These are phyloP conservation scores for Phytophthora pistaciae DNA, from an alignment of 352 stramenopile genomes.

Conservation along the genomic window DNA sequence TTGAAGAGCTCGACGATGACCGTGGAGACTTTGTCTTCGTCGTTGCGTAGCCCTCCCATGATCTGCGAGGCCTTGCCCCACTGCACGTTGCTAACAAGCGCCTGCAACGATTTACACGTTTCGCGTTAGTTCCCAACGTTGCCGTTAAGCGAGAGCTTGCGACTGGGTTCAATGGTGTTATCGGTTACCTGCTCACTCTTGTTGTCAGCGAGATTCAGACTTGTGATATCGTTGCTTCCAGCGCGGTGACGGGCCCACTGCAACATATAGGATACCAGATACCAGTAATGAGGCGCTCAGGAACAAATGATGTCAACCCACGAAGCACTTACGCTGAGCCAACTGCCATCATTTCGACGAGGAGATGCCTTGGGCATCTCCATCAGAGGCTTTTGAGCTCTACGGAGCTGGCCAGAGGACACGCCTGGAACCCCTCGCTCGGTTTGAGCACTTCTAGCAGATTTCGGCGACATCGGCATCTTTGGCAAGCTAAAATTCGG, in stretches of 20 bases:
- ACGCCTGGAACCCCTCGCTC: conserved; percentile 29
- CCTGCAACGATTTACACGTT: conserved; percentile 10
- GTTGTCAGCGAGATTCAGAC: conserved; percentile 27
- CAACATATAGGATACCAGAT: conserved; percentile 6
- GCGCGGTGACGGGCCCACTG: conserved; percentile 66
- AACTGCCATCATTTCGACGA: conserved; percentile 31
- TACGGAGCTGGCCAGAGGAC: conserved; percentile 27
- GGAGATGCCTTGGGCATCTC: conserved; percentile 29
- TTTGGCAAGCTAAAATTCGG: conserved; percentile 30
- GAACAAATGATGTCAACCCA: conserved; percentile 7
- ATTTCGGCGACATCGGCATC: conserved; percentile 14
- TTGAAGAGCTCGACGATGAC: conserved; percentile 70
- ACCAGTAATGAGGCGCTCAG: conserved; percentile 3
- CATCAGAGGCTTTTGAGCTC: conserved; percentile 31
- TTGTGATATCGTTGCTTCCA: conserved; percentile 39
- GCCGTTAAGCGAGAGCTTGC: conserved; percentile 3
- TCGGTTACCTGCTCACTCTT: conserved; percentile 34
- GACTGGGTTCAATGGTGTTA: conserved; percentile 12
- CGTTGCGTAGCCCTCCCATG: conserved; percentile 58
- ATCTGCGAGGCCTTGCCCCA: conserved; percentile 69
- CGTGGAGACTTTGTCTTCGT: conserved; percentile 63
- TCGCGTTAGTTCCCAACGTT: conserved; percentile 10
- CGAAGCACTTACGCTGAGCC: conserved; percentile 44
- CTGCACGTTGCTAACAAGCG: conserved; percentile 57
- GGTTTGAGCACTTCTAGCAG: conserved; percentile 14